phyloP scores from a whole-genome alignment of 1,284 basidiomycete genomes.

The Papiliotrema terrestris region DNA sequence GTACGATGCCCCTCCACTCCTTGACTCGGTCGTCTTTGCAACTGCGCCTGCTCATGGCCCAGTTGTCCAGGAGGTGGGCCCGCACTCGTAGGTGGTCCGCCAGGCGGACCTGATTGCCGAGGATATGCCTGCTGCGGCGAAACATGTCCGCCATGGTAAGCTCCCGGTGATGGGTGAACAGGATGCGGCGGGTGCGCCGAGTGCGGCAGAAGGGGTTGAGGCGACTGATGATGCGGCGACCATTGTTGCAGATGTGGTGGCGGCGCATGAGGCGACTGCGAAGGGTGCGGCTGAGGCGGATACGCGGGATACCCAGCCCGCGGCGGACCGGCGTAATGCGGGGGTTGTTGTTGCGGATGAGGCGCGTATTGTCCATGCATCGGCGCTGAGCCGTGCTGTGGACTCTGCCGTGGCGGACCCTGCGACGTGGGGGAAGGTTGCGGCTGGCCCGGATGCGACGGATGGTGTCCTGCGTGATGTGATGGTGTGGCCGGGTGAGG shows the following conservation, averaged over 20 bases:
- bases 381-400: background rate
- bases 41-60: too few species aligned
- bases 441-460: background rate
- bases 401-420: background rate
- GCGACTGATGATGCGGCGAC: background rate
- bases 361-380: background rate
- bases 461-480: background rate
- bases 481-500: background rate
- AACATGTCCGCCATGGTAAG: background rate
- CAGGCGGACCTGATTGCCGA: too few species aligned
- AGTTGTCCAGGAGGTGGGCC: too few species aligned
- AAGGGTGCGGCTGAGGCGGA: too few species aligned
- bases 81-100: too few species aligned
- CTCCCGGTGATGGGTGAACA: background rate
- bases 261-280: background rate
- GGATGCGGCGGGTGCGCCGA: background rate
- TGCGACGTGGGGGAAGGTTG: background rate
- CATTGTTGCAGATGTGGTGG: background rate
- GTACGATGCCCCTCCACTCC: background rate
- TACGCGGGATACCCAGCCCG: too few species aligned
- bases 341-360: background rate
- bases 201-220: background rate
- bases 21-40: background rate
- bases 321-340: background rate
- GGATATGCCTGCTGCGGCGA: too few species aligned